Base-by-base conservation (phyloP, 2,329 filamentous ascomycete species). In the Myriosclerotinia scirpicola region DNA sequence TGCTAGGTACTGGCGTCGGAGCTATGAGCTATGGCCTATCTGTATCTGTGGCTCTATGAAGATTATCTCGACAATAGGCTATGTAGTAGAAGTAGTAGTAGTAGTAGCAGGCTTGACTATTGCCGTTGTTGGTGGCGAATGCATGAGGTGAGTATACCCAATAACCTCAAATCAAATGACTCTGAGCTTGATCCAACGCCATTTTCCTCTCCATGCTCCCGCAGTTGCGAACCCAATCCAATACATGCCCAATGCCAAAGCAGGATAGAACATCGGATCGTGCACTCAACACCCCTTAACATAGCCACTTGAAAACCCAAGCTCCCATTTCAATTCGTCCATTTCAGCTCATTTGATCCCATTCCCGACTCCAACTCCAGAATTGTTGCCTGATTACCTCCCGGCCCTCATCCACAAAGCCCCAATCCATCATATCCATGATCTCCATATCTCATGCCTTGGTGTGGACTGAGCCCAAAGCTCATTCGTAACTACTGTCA, bases 1-100 rank as follows among this genome's bases (percentile, higher is more conserved):
- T 86, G 86, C 87, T 90, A 90, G 85, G 84, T 86, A 85, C 84
- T 86, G 81, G 81, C 81, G 80, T 82, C 79, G 81, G 82, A 83
- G 67, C 68, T 65, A 69, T 79, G 80, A 81, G 82, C 80, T 84
- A 83, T 81, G 83, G 81, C 81, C 78, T 75, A 74, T 74, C 77
- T 74, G 71, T 70, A 69, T 70, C 69, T 74, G 73, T 81, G 83
- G 85, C 81, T 85, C 84, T 88, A 87, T 86, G 81, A 86, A 87
- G 83, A 85, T 85, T 80, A 84, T 86, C 85, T 87, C 84, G 84
- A 87, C 83, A 87, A 82, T 82, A 83, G 84, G 84, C 83, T 87
- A 86, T 85, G 84, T 77, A 77, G 75, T 74, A 75, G 62, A 58
- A 64, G 52, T 64, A 64, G 61, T 26, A 64, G 62, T 64, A 64